Conservation (phyloP, 192 early-diverging fungal genomes). For the Mortierella claussenii region DNA sequence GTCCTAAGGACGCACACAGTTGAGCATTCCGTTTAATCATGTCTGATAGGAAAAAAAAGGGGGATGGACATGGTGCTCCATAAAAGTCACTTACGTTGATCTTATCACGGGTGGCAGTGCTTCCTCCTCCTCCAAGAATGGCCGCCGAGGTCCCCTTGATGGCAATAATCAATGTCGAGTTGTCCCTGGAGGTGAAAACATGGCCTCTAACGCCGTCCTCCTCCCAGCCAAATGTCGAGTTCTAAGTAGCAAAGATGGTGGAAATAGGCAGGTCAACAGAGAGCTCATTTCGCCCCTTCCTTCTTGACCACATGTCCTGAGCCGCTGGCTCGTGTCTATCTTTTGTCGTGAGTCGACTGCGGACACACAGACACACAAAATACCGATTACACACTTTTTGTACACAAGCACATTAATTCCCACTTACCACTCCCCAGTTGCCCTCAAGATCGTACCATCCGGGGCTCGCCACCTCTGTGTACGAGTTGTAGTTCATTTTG, state of each 20-base stretch:
- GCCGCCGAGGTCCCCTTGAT: slow-evolving; percentile 89
- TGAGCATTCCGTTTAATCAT: too few species aligned
- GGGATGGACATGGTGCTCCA: not conserved
- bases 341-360: not conserved
- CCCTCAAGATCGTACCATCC: slow-evolving; percentile 79
- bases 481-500: slow-evolving; percentile 88
- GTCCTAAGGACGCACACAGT: too few species aligned
- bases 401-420: too few species aligned
- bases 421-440: slow-evolving; percentile 70
- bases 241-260: slow-evolving; percentile 36
- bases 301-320: slow-evolving; percentile 4
- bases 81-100: slow-evolving; percentile 61
- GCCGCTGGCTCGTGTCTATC: not conserved
- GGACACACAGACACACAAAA: not conserved
- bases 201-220: slow-evolving; percentile 85
- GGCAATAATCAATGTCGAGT: slow-evolving; percentile 80
- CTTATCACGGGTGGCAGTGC: slow-evolving; percentile 78
- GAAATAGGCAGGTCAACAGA: too few species aligned
- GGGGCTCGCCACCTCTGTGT: slow-evolving; percentile 69
- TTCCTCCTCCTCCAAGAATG: slow-evolving; percentile 71
- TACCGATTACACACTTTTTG: slow-evolving; percentile 51
- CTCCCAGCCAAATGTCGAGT: slow-evolving; percentile 78
- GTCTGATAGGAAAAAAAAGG: too few species aligned
- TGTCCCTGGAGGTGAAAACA: slow-evolving; percentile 77
- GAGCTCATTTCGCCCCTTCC: too few species aligned